Evolutionary conservation across 139 green algal species (phyloP), one percentile per base, ranked within the genome.

Genomic region (Chlamydomonas sp.): DNA sequence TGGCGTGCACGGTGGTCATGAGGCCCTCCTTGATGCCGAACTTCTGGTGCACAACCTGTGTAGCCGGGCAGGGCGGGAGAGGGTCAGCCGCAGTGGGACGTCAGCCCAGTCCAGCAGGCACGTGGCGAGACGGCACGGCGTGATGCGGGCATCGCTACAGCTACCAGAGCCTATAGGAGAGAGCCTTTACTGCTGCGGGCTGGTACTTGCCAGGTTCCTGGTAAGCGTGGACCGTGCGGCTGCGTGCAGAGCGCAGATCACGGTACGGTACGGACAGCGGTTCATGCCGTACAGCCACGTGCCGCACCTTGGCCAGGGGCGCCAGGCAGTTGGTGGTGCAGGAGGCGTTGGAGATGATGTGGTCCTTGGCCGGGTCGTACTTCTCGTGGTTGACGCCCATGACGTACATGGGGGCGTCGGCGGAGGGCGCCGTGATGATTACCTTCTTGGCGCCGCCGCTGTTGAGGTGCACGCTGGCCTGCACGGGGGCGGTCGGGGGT

Each of bases 251-350:
- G 64, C 12, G 64, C 64, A 16, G 64, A 69, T 16, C 64, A 69
- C 64, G 64, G 12, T 12, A 69, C 9, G 9, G 8, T 12, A 12
- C 9, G 64, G 9, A 16, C 69, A 76, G 69, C 69, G 20, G 16
- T 20, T 9, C 16, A 8, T 31, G 16, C 69, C 15, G 8, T 9
- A 10, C 78, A 58, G 59, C 10, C 12, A 14, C 66, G 31, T 49
- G 31, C 16, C 78, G 60, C 67, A 97, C 95, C 94, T 98, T 99
- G 78, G 96, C 96, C n/a, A 99, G 87, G 31, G 97, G 97, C 5
- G 97, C 97, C 78, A 99, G 94, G 93, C 97, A 99, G 95, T 99
- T 99, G 90, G 97, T 99, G 79, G 97, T 99, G 95, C 97, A 99
- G 1, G 94, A 97, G 74, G 97, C 97, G 90, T 99, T 99, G 87